These are phyloP conservation scores for Neurospora intermedia DNA, from an alignment of 495 filamentous ascomycete species.

Conservation along the genomic window DNA sequence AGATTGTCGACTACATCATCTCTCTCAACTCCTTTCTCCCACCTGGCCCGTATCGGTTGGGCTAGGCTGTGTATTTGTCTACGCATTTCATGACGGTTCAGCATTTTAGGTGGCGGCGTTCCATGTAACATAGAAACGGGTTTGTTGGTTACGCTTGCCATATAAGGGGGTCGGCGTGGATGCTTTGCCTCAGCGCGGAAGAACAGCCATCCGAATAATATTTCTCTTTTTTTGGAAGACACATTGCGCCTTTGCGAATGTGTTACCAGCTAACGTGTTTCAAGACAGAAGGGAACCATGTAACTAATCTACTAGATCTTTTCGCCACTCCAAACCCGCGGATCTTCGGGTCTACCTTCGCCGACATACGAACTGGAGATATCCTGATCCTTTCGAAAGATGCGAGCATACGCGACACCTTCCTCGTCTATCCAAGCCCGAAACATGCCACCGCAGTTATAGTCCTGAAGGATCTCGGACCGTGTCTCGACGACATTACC, in stretches of 20 bases:
- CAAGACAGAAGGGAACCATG: background rate
- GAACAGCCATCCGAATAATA: conserved; percentile 20
- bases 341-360: conserved; percentile 6
- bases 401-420: conserved; percentile 50
- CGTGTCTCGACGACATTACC: conserved; percentile 30
- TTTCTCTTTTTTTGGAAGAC: conserved; percentile 6
- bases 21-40: conserved; percentile 31
- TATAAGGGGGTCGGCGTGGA: conserved; percentile 4
- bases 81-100: conserved; percentile 27
- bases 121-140: conserved; percentile 30
- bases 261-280: background rate
- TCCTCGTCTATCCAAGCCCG: conserved; percentile 62
- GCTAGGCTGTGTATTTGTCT: conserved; percentile 22
- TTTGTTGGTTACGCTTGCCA: conserved; percentile 18
- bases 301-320: conserved; percentile 8
- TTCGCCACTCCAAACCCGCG: conserved; percentile 1
- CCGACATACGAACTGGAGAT: conserved; percentile 6
- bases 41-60: conserved; percentile 6
- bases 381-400: conserved; percentile 39
- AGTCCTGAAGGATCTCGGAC: conserved; percentile 53
- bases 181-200: conserved; percentile 9
- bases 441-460: conserved; percentile 89
- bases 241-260: background rate
- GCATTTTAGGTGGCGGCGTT: conserved; percentile 24
- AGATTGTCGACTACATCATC: conserved; percentile 6